phyloP scores from a whole-genome alignment of 2,329 filamentous ascomycete genomes.

The Nemania serpens region DNA sequence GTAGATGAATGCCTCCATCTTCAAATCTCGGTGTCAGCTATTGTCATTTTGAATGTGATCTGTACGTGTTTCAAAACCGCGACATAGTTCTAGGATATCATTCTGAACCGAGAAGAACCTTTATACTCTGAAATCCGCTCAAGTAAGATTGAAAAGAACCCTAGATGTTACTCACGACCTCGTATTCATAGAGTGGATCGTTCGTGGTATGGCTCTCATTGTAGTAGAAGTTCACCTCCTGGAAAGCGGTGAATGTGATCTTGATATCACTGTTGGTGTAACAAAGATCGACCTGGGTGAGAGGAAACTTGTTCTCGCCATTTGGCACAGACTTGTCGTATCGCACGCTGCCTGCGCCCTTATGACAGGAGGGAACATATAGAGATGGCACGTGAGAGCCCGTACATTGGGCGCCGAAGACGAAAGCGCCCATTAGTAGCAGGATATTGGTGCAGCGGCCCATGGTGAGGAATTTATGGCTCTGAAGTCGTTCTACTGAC shows the following conservation, averaged over 20 bases:
- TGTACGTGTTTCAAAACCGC: too few relatives aligned
- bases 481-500: not conserved
- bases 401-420: conserved; percentile 24
- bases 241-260: conserved; percentile 50
- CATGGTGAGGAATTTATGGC: conserved; percentile 17
- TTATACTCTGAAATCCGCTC: too few relatives aligned
- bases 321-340: conserved; percentile 51
- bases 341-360: conserved; percentile 41
- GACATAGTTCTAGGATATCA: too few relatives aligned
- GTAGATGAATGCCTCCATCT: conserved; percentile 55
- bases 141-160: too few relatives aligned
- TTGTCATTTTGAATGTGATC: too few relatives aligned
- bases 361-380: conserved; percentile 47
- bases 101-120: too few relatives aligned
- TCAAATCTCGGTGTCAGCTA: too few relatives aligned
- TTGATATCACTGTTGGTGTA: conserved; percentile 48
- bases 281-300: conserved; percentile 53
- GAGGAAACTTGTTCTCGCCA: conserved; percentile 45
- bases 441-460: conserved; percentile 25
- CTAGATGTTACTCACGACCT: conserved; percentile 40
- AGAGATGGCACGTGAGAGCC: conserved; percentile 35
- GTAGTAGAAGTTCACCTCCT: conserved; percentile 54
- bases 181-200: conserved; percentile 53
- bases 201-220: conserved; percentile 50
- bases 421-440: conserved; percentile 24